Base-by-base conservation (phyloP, 768 basidiomycete genomes). In the Fomitopsis pulvina region DNA sequence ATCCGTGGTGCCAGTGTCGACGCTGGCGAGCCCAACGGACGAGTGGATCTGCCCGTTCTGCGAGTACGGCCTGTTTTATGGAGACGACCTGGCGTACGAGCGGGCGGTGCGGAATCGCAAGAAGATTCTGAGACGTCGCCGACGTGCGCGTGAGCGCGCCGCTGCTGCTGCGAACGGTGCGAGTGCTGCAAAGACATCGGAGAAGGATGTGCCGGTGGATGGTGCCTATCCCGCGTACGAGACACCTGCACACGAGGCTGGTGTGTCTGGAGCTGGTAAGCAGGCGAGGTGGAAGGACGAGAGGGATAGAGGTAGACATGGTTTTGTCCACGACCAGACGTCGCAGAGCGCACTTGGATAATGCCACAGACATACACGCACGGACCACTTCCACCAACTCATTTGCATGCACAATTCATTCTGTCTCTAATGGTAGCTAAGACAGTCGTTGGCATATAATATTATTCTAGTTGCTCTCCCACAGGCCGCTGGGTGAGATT, bases 1-100 rank as follows among this genome's bases (percentile, higher is more conserved):
- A 18, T 45, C 53, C 6, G 55, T 64, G 57, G 52, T 65, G 28
- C 50, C 66, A 22, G 58, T 59, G 21, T 20, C 67, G 24, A 64
- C 66, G 52, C 65, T 83, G 47, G 75, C 74, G 21, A 75, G 80
- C 51, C 80, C 83, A 7, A 74, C 68, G 28, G 92, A 96, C 21
- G 95, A 97, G 65, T 96, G 90, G 85, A 84, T 97, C 51, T 98
- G 95, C 64, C 79, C 87, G 54, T 88, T 87, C 60, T 98, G 95
- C 72, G 95, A 98, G 69, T 94, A 92, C 64, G 75, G 82, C 51
- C 62, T 98, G 50, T 94, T 95, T 66, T 98, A 87, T 63, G 91
- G 92, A n/a, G 85, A 86, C 45, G 87, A 87, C 34, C 51, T 68
- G 47, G 77, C 73, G 48, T 84, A 87, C 64, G 73, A 78, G 54